Percentiles rank a stretch among this genome's conserved stretches.
Evolutionary conservation across 2,329 filamentous ascomycete species (phyloP).

Genomic region (Sporothrix pallida): DNA sequence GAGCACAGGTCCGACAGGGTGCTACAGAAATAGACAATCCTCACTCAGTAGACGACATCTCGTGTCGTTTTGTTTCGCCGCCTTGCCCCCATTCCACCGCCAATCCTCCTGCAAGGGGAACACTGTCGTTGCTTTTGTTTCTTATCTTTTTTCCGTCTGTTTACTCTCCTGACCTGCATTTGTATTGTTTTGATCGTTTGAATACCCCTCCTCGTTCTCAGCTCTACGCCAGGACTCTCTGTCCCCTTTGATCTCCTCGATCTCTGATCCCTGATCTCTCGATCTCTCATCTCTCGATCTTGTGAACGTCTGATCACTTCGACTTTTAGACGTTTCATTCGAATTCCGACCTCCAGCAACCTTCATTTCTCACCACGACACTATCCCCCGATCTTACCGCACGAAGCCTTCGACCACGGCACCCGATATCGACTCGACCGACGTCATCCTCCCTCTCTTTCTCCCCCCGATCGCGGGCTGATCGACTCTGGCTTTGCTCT

Average conservation of each 20-base stretch:
- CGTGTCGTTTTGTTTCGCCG: conserved; percentile 25
- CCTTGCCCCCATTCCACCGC: conserved; percentile 17
- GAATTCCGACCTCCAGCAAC: conserved; percentile 3
- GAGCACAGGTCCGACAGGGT: background rate
- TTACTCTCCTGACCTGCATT: background rate
- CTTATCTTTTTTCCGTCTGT: background rate
- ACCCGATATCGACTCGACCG: conserved; percentile 7
- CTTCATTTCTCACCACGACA: background rate
- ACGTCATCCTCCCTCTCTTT: background rate
- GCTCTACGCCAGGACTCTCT: background rate
- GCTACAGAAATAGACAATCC: conserved; percentile 23
- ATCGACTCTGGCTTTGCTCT: conserved; percentile 29
- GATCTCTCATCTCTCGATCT: background rate
- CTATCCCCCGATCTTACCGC: background rate
- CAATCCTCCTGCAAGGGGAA: conserved; percentile 17
- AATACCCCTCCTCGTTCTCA: conserved; percentile 13
- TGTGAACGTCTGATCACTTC: too few species aligned
- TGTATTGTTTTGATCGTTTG: conserved; percentile 7
- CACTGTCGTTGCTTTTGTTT: background rate
- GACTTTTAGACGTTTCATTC: conserved; percentile 14
- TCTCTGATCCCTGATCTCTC: background rate
- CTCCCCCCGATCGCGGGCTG: conserved; percentile 16
- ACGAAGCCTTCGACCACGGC: background rate
- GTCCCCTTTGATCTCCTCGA: conserved; percentile 2
- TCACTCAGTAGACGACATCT: conserved; percentile 14